A percentile compares a stretch with the other conserved stretches of the same genome.
phyloP scores from a whole-genome alignment of 345 rosid species.

The Erucastrum elatum region DNA sequence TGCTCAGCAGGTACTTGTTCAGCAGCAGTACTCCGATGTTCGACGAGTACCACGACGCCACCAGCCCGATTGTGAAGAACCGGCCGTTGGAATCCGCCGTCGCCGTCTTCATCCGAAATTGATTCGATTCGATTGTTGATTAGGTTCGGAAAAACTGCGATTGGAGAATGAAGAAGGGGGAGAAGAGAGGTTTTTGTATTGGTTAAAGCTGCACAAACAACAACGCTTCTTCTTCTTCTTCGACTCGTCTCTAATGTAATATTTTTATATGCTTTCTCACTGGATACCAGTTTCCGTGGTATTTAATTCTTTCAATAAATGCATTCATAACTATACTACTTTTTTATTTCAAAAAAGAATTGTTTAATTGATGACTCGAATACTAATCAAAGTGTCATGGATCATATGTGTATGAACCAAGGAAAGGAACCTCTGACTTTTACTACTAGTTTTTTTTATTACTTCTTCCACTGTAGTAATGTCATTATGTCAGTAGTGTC shows the following conservation, averaged over 20 bases:
- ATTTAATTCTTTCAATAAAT: conserved; percentile 25
- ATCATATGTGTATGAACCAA: conserved; percentile 32
- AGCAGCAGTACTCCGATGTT: conserved; percentile 66
- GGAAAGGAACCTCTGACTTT: conserved; percentile 28
- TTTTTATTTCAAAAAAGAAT: background rate
- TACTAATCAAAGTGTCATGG: conserved; percentile 21
- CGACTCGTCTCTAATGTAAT: background rate
- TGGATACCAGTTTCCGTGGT: conserved; percentile 16
- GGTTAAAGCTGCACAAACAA: background rate
- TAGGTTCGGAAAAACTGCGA: background rate
- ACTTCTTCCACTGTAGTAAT: background rate
- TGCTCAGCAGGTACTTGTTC: conserved; percentile 67
- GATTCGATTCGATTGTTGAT: background rate
- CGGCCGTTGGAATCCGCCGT: conserved; percentile 38
- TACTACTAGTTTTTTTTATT: background rate
- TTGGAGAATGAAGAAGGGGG: conserved; percentile 6
- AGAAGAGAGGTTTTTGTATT: conserved; percentile 13
- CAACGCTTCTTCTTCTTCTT: background rate
- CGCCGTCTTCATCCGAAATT: conserved; percentile 36
- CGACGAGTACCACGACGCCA: conserved; percentile 61
- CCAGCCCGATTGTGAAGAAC: conserved; percentile 55
- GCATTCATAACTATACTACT: background rate
- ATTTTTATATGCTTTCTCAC: background rate
- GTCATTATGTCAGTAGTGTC: too few relatives aligned
- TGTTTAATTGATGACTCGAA: conserved; percentile 10